Evolutionary conservation across 2,329 filamentous ascomycete species (phyloP).

Genomic region (Fusarium annulatum): DNA sequence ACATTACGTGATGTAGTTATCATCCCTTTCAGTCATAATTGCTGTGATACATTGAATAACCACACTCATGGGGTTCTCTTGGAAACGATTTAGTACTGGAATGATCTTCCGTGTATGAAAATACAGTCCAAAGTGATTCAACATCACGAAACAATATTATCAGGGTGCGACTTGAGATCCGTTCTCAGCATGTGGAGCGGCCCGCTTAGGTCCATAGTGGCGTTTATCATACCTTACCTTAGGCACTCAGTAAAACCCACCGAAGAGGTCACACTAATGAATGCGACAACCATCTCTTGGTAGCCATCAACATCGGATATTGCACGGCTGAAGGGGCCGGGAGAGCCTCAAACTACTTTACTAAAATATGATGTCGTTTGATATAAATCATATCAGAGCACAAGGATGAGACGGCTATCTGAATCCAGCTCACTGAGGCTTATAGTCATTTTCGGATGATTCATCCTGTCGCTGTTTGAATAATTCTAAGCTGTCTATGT

Average conservation of each 20-base stretch:
- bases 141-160: slow-evolving; percentile 6
- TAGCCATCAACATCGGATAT: slow-evolving; percentile 7
- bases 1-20: background rate
- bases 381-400: background rate
- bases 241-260: slow-evolving; percentile 9
- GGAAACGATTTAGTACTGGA: background rate
- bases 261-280: slow-evolving; percentile 21
- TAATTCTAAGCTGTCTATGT: background rate
- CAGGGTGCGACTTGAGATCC: slow-evolving; percentile 28
- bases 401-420: background rate
- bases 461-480: background rate
- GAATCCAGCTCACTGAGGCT: background rate
- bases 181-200: slow-evolving; percentile 33
- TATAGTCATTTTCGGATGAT: background rate
- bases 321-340: slow-evolving; percentile 1
- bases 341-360: slow-evolving; percentile 9
- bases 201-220: slow-evolving; percentile 30
- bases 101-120: background rate
- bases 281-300: background rate
- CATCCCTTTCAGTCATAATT: background rate
- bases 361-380: background rate
- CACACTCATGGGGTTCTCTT: background rate
- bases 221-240: background rate
- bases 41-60: background rate
- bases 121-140: background rate